Conservation (phyloP, 352 stramenopile genomes). For the Pythium monospermum region DNA sequence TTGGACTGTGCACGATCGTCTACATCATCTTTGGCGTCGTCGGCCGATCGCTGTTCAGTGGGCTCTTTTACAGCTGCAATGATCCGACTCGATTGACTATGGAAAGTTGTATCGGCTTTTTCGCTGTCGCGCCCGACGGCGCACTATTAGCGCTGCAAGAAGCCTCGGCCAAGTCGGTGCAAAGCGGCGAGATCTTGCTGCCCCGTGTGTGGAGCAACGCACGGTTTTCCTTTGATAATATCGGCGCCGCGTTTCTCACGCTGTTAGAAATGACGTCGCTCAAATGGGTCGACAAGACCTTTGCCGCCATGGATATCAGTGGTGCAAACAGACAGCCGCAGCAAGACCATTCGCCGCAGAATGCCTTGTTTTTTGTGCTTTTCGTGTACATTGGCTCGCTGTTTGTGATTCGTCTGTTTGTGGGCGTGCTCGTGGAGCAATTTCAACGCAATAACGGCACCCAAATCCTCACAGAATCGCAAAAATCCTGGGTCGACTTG, state of each 20-base stretch:
- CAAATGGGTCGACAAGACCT: conserved; percentile 78
- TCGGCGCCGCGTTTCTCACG: conserved; percentile 54
- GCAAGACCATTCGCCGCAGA: conserved; percentile 36
- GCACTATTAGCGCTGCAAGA: conserved; percentile 41
- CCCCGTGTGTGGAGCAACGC: conserved; percentile 63
- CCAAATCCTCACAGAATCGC: conserved; percentile 69
- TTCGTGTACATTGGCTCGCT: conserved; percentile 74
- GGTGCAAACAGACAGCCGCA: conserved; percentile 39
- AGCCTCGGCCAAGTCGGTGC: conserved; percentile 28
- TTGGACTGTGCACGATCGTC: conserved; percentile 65
- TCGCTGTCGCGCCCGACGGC: conserved; percentile 37
- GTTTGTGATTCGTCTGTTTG: conserved; percentile 76
- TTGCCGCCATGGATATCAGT: conserved; percentile 70
- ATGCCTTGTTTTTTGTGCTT: conserved; percentile 65
- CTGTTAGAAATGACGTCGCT: conserved; percentile 78
- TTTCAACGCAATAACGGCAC: conserved; percentile 84
- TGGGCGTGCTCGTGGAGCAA: conserved; percentile 75
- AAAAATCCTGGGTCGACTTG: conserved; percentile 78
- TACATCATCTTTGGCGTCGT: conserved; percentile 78
- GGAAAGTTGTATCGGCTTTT: conserved; percentile 57
- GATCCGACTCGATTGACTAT: conserved; percentile 31
- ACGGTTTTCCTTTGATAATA: conserved; percentile 78
- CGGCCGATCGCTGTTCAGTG: conserved; percentile 59
- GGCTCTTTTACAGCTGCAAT: conserved; percentile 67
- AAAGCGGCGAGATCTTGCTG: conserved; percentile 38